A percentile compares a stretch with the other conserved stretches of the same genome.
Evolutionary conservation across 805 yeast species (phyloP).

Genomic region (Ogataea neopini): DNA sequence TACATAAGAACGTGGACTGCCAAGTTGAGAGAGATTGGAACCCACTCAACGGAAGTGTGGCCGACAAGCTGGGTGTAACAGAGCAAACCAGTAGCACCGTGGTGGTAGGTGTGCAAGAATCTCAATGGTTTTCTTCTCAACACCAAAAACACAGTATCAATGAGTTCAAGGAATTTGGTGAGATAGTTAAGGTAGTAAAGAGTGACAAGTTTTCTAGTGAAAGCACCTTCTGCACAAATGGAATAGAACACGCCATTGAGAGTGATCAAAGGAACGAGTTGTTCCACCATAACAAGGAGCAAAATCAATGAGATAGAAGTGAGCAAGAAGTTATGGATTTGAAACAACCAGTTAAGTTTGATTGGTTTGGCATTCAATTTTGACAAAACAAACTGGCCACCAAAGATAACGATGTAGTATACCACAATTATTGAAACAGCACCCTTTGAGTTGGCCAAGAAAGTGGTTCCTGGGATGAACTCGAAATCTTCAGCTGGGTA

Average conservation of each 20-base stretch:
- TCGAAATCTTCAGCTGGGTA: slow-evolving; percentile 66
- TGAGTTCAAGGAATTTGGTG: slow-evolving; percentile 83
- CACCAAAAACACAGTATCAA: slow-evolving; percentile 90
- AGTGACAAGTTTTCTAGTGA: slow-evolving; percentile 81
- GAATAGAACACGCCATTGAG: slow-evolving; percentile 80
- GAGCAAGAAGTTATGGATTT: slow-evolving; percentile 78
- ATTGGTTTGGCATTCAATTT: slow-evolving; percentile 57
- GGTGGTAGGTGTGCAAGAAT: slow-evolving; percentile 94
- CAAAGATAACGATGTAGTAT: slow-evolving; percentile 83
- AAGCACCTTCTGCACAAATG: slow-evolving; percentile 74
- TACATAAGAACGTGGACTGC: slow-evolving; percentile 96
- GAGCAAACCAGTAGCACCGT: slow-evolving; percentile 94
- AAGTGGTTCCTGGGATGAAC: slow-evolving; percentile 65
- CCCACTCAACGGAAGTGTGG: slow-evolving; percentile 91
- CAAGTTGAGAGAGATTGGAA: slow-evolving; percentile 84
- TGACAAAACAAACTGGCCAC: slow-evolving; percentile 71
- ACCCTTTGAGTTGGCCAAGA: slow-evolving; percentile 63
- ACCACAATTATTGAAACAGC: slow-evolving; percentile 52
- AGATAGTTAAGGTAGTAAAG: slow-evolving; percentile 89
- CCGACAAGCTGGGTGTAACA: slow-evolving; percentile 95
- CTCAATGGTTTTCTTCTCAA: slow-evolving; percentile 88
- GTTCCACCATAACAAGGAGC: slow-evolving; percentile 76
- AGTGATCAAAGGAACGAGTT: slow-evolving; percentile 74
- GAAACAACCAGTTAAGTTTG: slow-evolving; percentile 75
- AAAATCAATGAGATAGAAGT: slow-evolving; percentile 68